Percentiles rank a stretch among this genome's conserved stretches.
These are phyloP conservation scores for Termitomyces sp. DNA, from an alignment of 768 basidiomycete species.

Conservation along the genomic window DNA sequence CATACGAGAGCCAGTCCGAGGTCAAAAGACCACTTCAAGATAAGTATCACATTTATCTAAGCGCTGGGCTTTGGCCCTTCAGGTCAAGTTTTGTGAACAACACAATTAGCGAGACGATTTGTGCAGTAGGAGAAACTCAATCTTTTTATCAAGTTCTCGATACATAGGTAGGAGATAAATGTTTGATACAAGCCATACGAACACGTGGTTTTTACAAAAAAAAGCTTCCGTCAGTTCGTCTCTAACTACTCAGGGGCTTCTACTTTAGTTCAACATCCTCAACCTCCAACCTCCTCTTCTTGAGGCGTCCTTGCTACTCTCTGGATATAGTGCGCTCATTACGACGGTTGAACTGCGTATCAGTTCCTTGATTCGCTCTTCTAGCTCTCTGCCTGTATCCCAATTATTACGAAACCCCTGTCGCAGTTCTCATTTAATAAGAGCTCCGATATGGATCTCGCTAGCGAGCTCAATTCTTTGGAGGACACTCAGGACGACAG, in stretches of 20 bases:
- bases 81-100: background rate
- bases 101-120: background rate
- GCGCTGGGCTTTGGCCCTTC: background rate
- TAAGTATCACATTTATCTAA: background rate
- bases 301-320: background rate
- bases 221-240: constrained; percentile 18
- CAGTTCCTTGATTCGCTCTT: background rate
- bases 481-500: constrained; percentile 12
- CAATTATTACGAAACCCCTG: constrained; percentile 13
- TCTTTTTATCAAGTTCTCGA: background rate
- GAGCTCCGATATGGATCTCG: constrained; percentile 13
- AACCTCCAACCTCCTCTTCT: constrained; percentile 10
- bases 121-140: background rate
- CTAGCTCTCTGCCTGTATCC: background rate
- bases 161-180: background rate
- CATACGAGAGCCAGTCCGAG: background rate
- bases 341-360: background rate
- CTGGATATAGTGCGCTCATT: background rate
- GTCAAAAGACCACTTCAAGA: background rate
- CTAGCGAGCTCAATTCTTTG: constrained; percentile 17
- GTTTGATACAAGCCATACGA: too few relatives aligned
- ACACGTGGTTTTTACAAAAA: constrained; percentile 23
- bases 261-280: constrained; percentile 9
- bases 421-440: constrained; percentile 8
- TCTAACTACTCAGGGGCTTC: constrained; percentile 22